Evolutionary conservation across 768 basidiomycete genomes (phyloP), one percentile per base, ranked within the genome.

Genomic region (Hericium rajendrae): DNA sequence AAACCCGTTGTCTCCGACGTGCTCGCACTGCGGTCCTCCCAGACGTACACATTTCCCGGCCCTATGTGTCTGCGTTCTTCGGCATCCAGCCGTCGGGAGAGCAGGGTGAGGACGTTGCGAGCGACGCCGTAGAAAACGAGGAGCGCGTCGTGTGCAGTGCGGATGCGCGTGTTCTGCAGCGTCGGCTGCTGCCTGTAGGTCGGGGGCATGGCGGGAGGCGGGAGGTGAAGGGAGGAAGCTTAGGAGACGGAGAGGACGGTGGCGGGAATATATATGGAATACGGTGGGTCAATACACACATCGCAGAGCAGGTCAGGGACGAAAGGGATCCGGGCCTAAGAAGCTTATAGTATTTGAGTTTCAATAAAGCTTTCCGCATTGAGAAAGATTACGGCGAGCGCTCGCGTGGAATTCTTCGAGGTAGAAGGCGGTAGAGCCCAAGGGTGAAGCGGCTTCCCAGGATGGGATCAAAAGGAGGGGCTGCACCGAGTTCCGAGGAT

Each of bases 101-200:
- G 84, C 79, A 90, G 85, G 57, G 79, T 79, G 51, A 91, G 75
- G 22, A 78, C 59, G 46, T 81, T 82, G 55, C 75, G 74, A 56
- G 82, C 80, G 55, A 90, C 77, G 24, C 83, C 88, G 63, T 78
- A 82, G 71, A 91, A 91, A 65, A 91, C 85, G 68, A 82, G 86
- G 69, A 90, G 89, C 2, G 88, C 88, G 68, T 91, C 89, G 54
- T 78, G 77, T 28, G 82, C 83, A 39, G 85, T 86, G 62, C 88
- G 85, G 63, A 91, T 88, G 66, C 88, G 86, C 56, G 83, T 72
- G 64, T 84, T 81, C 53, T 72, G 78, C 68, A 83, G 85, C 39
- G 88, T 91, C 48, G 88, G 88, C 59, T 78, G 79, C 66, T 91
- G 88, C 78, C 83, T 84, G 68, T 56, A 57, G 41, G 53, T 58